Percentiles rank a stretch among this genome's conserved stretches.
Evolutionary conservation across 441 rosid species (phyloP).

Genomic region (Populus tomentosa): DNA sequence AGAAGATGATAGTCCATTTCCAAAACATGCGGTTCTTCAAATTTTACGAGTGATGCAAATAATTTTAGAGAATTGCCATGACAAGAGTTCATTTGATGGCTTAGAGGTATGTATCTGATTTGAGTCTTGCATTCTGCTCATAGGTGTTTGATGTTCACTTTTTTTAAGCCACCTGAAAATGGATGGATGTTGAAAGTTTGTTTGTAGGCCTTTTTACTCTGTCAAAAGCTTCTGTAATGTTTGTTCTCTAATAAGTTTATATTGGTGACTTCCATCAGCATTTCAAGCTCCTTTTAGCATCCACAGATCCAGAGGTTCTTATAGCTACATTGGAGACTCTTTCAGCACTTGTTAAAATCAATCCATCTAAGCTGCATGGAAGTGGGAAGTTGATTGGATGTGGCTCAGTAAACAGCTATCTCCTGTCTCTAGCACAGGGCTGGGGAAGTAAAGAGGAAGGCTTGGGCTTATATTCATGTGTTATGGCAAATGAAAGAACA

Average conservation of each 20-base stretch:
- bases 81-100: conserved; percentile 92
- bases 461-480: conserved; percentile 91
- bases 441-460: conserved; percentile 99
- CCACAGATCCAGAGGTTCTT: conserved; percentile 95
- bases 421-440: conserved; percentile 91
- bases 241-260: conserved; percentile 20
- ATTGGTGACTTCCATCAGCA: conserved; percentile 45
- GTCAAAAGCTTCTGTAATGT: neutral
- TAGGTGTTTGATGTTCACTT: neutral
- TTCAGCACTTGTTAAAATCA: conserved; percentile 84
- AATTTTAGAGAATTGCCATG: conserved; percentile 88
- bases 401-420: conserved; percentile 77
- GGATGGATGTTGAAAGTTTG: neutral
- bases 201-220: neutral
- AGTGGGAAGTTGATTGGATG: conserved; percentile 86
- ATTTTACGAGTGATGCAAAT: conserved; percentile 89
- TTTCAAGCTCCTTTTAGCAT: conserved; percentile 88
- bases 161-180: neutral
- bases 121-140: neutral
- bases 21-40: conserved; percentile 80
- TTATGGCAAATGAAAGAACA: conserved; percentile 83
- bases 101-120: conserved; percentile 62
- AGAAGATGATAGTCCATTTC: conserved; percentile 72
- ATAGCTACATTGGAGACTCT: conserved; percentile 89
- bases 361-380: conserved; percentile 86